phyloP scores from a whole-genome alignment of 2,329 filamentous ascomycete species.

The Paradendryphiella salina region DNA sequence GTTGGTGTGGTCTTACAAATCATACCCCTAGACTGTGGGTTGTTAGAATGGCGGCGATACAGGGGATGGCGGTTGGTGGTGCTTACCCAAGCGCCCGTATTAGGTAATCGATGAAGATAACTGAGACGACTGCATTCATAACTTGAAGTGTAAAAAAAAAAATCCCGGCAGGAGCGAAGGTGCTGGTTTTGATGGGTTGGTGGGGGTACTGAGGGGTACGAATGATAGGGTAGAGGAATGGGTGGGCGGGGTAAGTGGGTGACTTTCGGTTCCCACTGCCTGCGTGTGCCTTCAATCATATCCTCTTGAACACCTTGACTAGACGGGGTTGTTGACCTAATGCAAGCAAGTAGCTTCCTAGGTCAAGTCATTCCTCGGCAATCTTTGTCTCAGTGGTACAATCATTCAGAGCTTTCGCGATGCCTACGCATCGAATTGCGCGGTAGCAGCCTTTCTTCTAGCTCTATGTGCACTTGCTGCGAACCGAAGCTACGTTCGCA shows the following conservation, averaged over 20 bases:
- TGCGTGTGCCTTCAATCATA: too few species aligned
- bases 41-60: neutral
- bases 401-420: too few species aligned
- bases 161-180: too few species aligned
- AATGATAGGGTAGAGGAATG: neutral
- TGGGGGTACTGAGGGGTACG: neutral
- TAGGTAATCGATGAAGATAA: conserved; percentile 5
- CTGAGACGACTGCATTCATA: too few species aligned
- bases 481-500: neutral
- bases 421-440: conserved; percentile 1
- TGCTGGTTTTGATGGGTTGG: too few species aligned
- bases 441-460: neutral
- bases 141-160: too few species aligned
- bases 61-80: neutral
- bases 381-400: too few species aligned
- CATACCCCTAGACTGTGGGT: conserved; percentile 14
- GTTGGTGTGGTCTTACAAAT: neutral
- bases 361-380: neutral
- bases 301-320: too few species aligned
- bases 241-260: neutral
- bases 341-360: neutral
- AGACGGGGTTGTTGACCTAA: too few species aligned
- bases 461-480: neutral
- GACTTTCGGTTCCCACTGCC: too few species aligned
- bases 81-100: conserved; percentile 15